Evolutionary conservation across 495 filamentous ascomycete genomes (phyloP).

Genomic region (Halenospora varia): DNA sequence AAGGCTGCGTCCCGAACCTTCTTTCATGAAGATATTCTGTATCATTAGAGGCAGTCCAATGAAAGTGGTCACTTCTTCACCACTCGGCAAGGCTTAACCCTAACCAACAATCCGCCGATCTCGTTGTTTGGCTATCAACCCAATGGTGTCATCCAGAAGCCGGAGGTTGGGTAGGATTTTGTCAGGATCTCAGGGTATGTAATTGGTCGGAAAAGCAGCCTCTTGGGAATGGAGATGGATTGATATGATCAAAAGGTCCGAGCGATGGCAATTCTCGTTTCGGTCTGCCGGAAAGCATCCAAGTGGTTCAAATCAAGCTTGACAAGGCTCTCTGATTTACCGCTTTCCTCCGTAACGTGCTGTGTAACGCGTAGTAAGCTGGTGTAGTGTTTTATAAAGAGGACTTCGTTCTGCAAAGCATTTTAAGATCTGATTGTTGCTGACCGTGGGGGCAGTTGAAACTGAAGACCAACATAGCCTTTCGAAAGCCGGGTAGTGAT

Average conservation of each 20-base stretch:
- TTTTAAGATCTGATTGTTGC: no score
- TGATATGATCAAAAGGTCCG: constrained; percentile 2
- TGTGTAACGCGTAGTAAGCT: neutral
- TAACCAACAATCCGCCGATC: constrained; percentile 14
- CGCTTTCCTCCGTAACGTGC: neutral
- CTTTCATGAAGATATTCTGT: no score
- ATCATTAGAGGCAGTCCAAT: no score
- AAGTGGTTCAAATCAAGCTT: constrained; percentile 11
- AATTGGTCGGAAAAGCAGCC: constrained; percentile 12
- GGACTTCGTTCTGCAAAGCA: neutral
- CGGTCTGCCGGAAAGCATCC: constrained; percentile 11
- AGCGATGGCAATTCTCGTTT: constrained; percentile 10
- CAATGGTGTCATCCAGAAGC: constrained; percentile 10
- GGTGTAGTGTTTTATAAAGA: neutral
- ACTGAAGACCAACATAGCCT: no score
- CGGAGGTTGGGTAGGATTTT: constrained; percentile 20
- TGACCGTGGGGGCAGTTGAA: no score
- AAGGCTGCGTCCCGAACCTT: no score
- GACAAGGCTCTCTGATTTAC: neutral
- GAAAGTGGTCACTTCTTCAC: no score
- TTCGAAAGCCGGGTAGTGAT: no score
- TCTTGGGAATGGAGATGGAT: neutral
- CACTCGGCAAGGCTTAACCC: neutral
- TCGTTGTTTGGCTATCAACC: no score
- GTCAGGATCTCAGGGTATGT: neutral